Conservation (phyloP, 2,329 filamentous ascomycete species). For the Dryadomyces quercus-mongolicae region DNA sequence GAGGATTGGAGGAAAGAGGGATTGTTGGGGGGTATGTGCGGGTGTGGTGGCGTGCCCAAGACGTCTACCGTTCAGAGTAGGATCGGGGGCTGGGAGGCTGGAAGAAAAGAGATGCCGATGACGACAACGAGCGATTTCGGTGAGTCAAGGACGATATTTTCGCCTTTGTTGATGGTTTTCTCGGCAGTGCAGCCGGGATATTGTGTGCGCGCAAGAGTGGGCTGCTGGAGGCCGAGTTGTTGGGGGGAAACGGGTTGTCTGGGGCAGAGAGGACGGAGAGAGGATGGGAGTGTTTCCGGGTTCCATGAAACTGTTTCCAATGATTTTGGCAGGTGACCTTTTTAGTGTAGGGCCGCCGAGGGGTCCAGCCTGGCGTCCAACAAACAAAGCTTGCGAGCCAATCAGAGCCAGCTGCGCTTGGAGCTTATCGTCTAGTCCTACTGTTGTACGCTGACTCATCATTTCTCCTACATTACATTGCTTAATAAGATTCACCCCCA, state of each 20-base stretch:
- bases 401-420: background rate
- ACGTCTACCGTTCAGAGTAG: background rate
- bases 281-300: background rate
- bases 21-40: background rate
- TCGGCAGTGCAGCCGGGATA: background rate
- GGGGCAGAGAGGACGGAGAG: background rate
- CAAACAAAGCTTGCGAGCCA: background rate
- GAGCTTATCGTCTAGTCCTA: background rate
- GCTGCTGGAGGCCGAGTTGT: background rate
- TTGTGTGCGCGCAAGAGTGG: background rate
- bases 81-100: background rate
- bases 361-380: background rate
- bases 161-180: background rate
- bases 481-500: background rate
- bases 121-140: constrained; percentile 4
- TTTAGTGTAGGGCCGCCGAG: background rate
- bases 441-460: background rate
- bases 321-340: constrained; percentile 1
- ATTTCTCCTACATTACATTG: background rate
- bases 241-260: background rate
- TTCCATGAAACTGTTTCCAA: background rate
- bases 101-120: background rate
- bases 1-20: background rate
- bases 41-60: background rate
- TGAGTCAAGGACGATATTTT: background rate